phyloP scores from a whole-genome alignment of 192 early-diverging fungal genomes.

The Coemansia sp. region DNA sequence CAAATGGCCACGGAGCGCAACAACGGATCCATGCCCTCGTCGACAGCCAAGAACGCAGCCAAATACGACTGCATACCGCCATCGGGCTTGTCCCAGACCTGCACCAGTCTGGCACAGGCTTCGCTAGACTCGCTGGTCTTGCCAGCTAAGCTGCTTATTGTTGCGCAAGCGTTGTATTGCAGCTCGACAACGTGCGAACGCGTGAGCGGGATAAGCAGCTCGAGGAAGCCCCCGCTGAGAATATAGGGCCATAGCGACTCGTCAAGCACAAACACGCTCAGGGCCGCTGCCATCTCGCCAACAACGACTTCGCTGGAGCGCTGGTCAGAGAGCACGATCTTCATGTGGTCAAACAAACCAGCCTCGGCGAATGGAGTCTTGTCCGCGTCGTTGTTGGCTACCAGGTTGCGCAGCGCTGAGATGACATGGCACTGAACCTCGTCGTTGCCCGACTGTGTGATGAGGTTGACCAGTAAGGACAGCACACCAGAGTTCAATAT shows the following conservation, averaged over 20 bases:
- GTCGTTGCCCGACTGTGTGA: constrained; percentile 60
- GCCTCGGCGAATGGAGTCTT: constrained; percentile 70
- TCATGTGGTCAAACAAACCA: constrained; percentile 73
- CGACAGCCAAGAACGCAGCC: constrained; percentile 61
- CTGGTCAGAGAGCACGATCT: constrained; percentile 19
- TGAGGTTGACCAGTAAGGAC: constrained; percentile 43
- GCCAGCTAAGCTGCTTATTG: constrained; percentile 66
- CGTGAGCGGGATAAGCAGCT: constrained; percentile 68
- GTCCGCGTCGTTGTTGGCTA: constrained; percentile 71
- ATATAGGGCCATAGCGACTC: constrained; percentile 70
- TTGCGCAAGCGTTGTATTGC: constrained; percentile 74
- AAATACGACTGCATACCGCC: constrained; percentile 71
- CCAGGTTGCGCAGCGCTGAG: constrained; percentile 78
- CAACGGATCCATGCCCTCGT: constrained; percentile 59
- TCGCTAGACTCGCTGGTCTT: constrained; percentile 53
- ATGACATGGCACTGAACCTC: constrained; percentile 87
- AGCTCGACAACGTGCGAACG: constrained; percentile 54
- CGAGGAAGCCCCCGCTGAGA: constrained; percentile 58
- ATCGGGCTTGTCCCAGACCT: constrained; percentile 64
- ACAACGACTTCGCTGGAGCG: constrained; percentile 52
- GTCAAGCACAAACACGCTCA: constrained; percentile 77
- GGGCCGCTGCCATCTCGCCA: constrained; percentile 79
- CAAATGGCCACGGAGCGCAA: constrained; percentile 82
- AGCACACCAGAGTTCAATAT: constrained; percentile 80
- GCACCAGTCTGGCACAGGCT: constrained; percentile 57